A percentile compares a stretch with the other conserved stretches of the same genome.
phyloP scores from a whole-genome alignment of 768 basidiomycete species.

The Vishniacozyma victoriae region DNA sequence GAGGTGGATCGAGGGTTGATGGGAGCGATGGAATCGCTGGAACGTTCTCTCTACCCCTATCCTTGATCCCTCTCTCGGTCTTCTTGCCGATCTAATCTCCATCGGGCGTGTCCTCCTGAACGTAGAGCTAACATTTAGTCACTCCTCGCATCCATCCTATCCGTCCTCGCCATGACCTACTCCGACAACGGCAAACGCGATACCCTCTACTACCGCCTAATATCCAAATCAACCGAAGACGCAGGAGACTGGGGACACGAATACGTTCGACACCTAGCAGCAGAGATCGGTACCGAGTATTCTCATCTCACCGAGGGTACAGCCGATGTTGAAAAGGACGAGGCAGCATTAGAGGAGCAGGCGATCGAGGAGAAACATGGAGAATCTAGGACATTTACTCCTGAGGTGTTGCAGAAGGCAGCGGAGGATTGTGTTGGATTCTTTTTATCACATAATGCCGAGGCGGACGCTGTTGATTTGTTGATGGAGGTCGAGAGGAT shows the following conservation, averaged over 20 bases:
- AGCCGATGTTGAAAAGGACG: conserved; percentile 50
- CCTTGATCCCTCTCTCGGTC: not conserved
- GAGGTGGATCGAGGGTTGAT: no score
- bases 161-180: conserved; percentile 98
- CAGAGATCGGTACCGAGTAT: conserved; percentile 93
- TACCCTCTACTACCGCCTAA: conserved; percentile 84
- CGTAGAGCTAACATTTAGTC: conserved; percentile 55
- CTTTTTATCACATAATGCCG: conserved; percentile 87
- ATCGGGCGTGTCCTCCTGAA: no score
- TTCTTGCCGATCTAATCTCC: conserved; percentile 5
- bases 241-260: conserved; percentile 99
- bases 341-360: conserved; percentile 13
- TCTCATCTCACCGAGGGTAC: conserved; percentile 9
- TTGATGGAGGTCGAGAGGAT: conserved; percentile 90
- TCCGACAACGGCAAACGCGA: conserved; percentile 96
- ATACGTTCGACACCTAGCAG: conserved; percentile 92
- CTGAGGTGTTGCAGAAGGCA: conserved; percentile 67
- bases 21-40: no score
- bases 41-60: conserved; percentile 5
- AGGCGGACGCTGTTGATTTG: conserved; percentile 95
- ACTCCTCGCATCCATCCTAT: conserved; percentile 92
- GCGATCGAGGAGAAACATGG: conserved; percentile 33
- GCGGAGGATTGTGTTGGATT: conserved; percentile 82
- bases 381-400: conserved; percentile 20
- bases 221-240: conserved; percentile 62